Percentiles rank a stretch among this genome's conserved stretches.
Conservation (phyloP, 164 flowering plant genomes). For the Aristolochia californica region DNA sequence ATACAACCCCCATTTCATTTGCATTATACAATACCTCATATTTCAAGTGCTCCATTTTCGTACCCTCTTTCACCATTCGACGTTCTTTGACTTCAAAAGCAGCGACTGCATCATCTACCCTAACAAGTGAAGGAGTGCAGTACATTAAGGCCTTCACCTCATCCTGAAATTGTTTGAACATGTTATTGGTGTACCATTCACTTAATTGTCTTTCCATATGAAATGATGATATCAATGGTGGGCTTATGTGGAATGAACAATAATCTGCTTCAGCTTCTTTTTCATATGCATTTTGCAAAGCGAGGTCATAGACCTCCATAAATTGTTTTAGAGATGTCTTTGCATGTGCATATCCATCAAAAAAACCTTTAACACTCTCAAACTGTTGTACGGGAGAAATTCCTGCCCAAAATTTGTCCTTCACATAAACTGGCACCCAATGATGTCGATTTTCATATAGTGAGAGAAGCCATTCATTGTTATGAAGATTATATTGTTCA, state of each 20-base stretch:
- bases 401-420: conserved; percentile 5
- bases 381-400: conserved; percentile 1
- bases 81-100: conserved; percentile 59
- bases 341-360: conserved; percentile 4
- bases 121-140: conserved; percentile 52
- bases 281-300: neutral
- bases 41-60: conserved; percentile 15
- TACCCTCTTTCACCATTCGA: conserved; percentile 35
- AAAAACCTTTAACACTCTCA: conserved; percentile 3
- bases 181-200: conserved; percentile 48
- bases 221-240: conserved; percentile 14
- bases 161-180: conserved; percentile 67
- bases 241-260: neutral
- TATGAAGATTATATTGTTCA: conserved; percentile 5
- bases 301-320: conserved; percentile 5
- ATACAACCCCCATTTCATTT: conserved; percentile 49
- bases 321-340: conserved; percentile 3
- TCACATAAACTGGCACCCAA: conserved; percentile 6
- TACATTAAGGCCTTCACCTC: conserved; percentile 70
- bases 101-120: conserved; percentile 42
- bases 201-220: conserved; percentile 88
- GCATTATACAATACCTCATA: conserved; percentile 50
- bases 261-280: conserved; percentile 8
- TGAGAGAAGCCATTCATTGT: conserved; percentile 7
- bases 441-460: neutral